Base-by-base conservation (phyloP, 176 grass and related monocot genomes). In the Otatea glauca region DNA sequence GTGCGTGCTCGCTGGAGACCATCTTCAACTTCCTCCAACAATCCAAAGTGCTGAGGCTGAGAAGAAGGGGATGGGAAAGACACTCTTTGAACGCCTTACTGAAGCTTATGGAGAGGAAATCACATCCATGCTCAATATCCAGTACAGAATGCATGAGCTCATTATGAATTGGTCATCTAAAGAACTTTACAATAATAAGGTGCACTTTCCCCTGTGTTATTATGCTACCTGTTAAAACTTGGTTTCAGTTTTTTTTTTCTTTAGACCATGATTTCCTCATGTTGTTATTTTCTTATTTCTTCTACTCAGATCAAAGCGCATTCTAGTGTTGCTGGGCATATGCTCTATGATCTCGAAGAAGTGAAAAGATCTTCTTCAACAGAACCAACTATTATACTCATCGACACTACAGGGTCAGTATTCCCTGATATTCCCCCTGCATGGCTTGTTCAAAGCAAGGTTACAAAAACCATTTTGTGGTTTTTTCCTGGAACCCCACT, bases 131-230 rank as follows among this genome's bases (percentile, higher is more conserved):
- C 96, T 98, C 37, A 95, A 87, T 85, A 80, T 91, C 77, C 96
- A 95, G 77, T 98, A 98, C 84, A 90, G 96, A 75, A 95, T 98
- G 96, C 96, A 98, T 23, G 89, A 95, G 39, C 87, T 90, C 54
- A 94, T 98, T 70, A 98, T 98, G 96, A 92, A 81, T 70, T 98
- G 96, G 96, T 95, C 93, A 73, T 98, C 96, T 10, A 91, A 98
- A 87, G 96, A 98, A 95, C 93, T 98, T 84, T 95, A 98, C 70
- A 76, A 88, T 78, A 88, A 90, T 82, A 98, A 98, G 96, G 96
- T 94, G 23, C 78, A 60, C 23, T 70, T 86, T 58, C 76, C 27
- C 5, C 74, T 68, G 4, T 67, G 9, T 20, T 50, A 50, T 32
- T 34, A 5, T 83, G 66, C 50, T 58, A 64, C 56, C 16, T 50